Base-by-base conservation (phyloP, 2,329 filamentous ascomycete species). In the Aspergillus amoenus region DNA sequence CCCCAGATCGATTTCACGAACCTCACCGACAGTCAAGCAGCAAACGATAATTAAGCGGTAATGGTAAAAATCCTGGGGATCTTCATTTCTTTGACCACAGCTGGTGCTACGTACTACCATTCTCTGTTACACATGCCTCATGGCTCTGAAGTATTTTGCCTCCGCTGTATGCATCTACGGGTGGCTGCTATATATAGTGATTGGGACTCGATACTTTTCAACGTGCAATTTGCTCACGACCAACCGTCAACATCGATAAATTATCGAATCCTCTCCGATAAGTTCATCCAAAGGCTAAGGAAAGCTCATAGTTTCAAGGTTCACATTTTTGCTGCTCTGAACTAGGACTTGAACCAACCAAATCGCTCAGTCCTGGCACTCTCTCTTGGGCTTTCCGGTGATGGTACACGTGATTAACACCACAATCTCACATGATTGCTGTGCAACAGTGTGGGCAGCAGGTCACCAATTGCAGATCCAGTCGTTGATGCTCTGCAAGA, bases 61-160 rank as follows among this genome's bases (percentile, higher is more conserved):
- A 47, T 34, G 18, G 15, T 24, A 24, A 24, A 24, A 24, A 4
- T 5, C 24, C 24, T 34, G n/a, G 15, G 27, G 43, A 21, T 30
- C 13, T 45, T 30, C 15, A 15, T n/a, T 27, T 27, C 41, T 52
- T 45, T 22, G 24, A n/a, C 17, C 12, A 17, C 37, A 5, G 39
- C 40, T 45, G 17, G 40, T 40, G 42, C 22, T 24, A 40, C 34
- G 34, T n/a, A 21, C n/a, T 13, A 4, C 15, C 12, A 5, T 24
- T 53, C 32, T 44, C 17, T 17, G 51, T 46, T 53, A 53, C 51
- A 53, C 50, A 52, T 34, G 22, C 50, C 42, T 45, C 41, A 39
- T 52, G 41, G 50, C 41, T 34, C 18, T 34, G 21, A 21, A 21
- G 21, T 21, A 6, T 24, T 41, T 40, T 3, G n/a, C 41, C 43